Conservation (phyloP, 1,284 basidiomycete genomes). For the Puccinia polysora region DNA sequence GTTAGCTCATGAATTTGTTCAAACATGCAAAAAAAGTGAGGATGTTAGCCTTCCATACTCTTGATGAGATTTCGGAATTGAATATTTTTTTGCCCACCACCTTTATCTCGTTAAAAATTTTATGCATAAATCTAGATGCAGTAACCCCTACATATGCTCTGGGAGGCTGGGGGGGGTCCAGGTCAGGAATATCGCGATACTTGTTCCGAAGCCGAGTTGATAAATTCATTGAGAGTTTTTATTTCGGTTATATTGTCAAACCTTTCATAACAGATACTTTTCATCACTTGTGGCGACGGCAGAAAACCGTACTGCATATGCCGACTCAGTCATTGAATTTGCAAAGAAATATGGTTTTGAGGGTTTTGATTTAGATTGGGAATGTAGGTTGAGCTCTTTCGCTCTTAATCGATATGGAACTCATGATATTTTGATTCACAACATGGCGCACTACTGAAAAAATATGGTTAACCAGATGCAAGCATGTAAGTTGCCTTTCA, state of each 20-base stretch:
- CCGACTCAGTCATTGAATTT: slow-evolving; percentile 26
- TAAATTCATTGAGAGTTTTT: neutral
- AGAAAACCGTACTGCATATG: slow-evolving; percentile 31
- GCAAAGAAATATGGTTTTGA: slow-evolving; percentile 38
- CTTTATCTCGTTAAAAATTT: neutral
- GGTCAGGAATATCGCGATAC: neutral
- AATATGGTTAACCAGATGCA: slow-evolving; percentile 17
- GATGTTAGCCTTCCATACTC: neutral
- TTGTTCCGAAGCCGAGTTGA: neutral
- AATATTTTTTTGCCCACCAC: neutral
- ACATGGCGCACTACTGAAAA: neutral
- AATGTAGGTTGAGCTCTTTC: slow-evolving; percentile 29
- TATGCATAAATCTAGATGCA: neutral
- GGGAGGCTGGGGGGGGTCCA: slow-evolving; percentile 36
- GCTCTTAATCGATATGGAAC: neutral
- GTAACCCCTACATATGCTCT: slow-evolving; percentile 17
- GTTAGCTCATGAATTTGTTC: slow-evolving; percentile 25
- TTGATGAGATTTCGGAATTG: neutral
- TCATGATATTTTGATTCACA: neutral
- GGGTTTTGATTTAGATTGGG: slow-evolving; percentile 42
- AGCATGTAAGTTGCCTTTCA: slow-evolving; percentile 12
- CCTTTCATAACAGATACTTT: slow-evolving; percentile 17
- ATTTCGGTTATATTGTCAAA: neutral
- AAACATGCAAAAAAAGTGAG: slow-evolving; percentile 29
- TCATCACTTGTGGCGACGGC: slow-evolving; percentile 24